Base-by-base conservation (phyloP, 2,329 filamentous ascomycete genomes). In the Paecilomyces variotii region DNA sequence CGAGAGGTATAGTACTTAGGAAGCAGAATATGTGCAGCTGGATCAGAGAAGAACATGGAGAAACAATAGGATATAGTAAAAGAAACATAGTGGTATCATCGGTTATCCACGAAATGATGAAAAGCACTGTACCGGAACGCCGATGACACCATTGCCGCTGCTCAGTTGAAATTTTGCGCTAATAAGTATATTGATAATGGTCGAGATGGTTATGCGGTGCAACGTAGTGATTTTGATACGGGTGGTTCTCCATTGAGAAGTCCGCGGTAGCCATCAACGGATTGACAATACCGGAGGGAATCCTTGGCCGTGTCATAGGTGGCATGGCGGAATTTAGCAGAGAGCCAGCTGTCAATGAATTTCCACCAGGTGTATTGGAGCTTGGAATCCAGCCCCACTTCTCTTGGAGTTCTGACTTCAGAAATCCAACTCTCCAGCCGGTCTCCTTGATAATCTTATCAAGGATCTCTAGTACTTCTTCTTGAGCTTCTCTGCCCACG, bases 191-290 rank as follows among this genome's bases (percentile, higher is more conserved):
- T 11, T 67, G 60, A 58, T 69, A 72, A 52, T 65, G 63, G 35
- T 66, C 61, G 26, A 68, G 59, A 53, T 70, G 67, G 61, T 76
- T 80, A 64, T 73, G 68, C 1, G 89, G 88, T 35, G 89, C 87
- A 62, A 91, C 86, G 66, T 93, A 95, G 74, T 87, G 87, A 55
- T 86, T 85, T 68, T 90, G 87, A 68, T 94, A 95, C 0, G 91
- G 90, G 73, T 92, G 89, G 63, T 90, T 87, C 3, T 89, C 87
- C 64, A 87, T 79, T 26, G 81, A 87, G 70, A 94, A 94, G 68
- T 94, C 89, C 0, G 89, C 89, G 26, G 80, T 80, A 26, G 83
- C 84, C 64, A 87, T 81, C 45, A 93, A 74, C 1, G 90, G 90
- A 67, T 93, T 93, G 4, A 87, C 75, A 49, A 85, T 83, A 5